These are phyloP conservation scores for Lentinula sp. DNA, from an alignment of 768 basidiomycete species.

Conservation along the genomic window DNA sequence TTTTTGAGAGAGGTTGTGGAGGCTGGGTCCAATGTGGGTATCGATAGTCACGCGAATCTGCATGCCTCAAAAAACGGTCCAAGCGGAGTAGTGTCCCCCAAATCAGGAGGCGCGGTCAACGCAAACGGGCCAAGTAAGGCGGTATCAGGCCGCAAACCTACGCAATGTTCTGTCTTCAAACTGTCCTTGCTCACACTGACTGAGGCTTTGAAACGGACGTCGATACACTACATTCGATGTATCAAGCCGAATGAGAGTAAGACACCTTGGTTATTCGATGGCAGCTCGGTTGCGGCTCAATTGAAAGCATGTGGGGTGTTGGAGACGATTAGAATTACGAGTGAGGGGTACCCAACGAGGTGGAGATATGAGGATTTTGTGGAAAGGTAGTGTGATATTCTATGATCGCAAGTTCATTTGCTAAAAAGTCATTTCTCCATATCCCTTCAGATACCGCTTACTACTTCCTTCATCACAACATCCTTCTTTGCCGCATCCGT, in stretches of 20 bases:
- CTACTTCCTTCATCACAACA: slow-evolving; percentile 70
- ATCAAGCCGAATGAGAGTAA: slow-evolving; percentile 99
- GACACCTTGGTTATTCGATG: slow-evolving; percentile 92
- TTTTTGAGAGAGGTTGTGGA: slow-evolving; percentile 96
- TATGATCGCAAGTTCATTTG: neutral
- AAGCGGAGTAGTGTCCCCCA: neutral
- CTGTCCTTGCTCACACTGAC: slow-evolving; percentile 87
- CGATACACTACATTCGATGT: slow-evolving; percentile 98
- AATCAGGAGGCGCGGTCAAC: neutral
- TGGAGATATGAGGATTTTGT: slow-evolving; percentile 99
- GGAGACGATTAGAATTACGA: slow-evolving; percentile 97
- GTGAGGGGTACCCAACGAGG: slow-evolving; percentile 95
- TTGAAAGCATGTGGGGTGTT: slow-evolving; percentile 97
- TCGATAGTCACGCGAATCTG: neutral
- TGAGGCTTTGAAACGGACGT: slow-evolving; percentile 95
- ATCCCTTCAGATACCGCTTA: slow-evolving; percentile 82
- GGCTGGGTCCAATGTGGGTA: slow-evolving; percentile 48
- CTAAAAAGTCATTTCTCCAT: slow-evolving; percentile 11
- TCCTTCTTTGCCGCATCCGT: slow-evolving; percentile 20
- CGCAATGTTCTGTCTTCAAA: slow-evolving; percentile 98
- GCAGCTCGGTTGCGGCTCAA: slow-evolving; percentile 92
- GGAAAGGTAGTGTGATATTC: slow-evolving; percentile 62
- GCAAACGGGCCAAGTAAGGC: slow-evolving; percentile 26
- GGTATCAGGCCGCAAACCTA: slow-evolving; percentile 99
- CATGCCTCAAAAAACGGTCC: neutral